Percentiles rank a stretch among this genome's conserved stretches.
Evolutionary conservation across 148 eudicot genomes (phyloP).

Genomic region (Fagopyrum homotropicum): DNA sequence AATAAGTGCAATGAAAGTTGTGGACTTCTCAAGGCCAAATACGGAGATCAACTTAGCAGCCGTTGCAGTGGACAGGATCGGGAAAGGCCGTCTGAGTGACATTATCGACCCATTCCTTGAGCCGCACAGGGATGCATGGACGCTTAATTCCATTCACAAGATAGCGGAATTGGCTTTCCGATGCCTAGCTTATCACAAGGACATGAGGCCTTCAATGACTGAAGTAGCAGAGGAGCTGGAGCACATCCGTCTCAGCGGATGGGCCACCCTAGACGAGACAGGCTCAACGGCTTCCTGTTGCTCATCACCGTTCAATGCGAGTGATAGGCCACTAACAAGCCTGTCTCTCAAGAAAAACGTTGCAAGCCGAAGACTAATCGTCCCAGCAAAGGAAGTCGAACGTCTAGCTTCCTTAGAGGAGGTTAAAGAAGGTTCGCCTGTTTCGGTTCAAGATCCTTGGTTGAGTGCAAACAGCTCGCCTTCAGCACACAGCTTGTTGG

Average conservation of each 20-base stretch:
- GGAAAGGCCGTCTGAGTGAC: constrained; percentile 70
- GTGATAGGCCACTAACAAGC: constrained; percentile 45
- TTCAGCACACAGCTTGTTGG: constrained; percentile 72
- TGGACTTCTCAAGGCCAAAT: constrained; percentile 58
- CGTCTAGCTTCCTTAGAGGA: constrained; percentile 39
- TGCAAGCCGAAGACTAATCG: constrained; percentile 53
- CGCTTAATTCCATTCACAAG: constrained; percentile 60
- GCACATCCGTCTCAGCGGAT: constrained; percentile 49
- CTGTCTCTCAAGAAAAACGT: constrained; percentile 27
- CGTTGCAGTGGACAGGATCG: constrained; percentile 68
- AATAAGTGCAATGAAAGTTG: constrained; percentile 69
- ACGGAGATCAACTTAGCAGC: constrained; percentile 74
- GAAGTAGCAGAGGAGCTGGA: constrained; percentile 78
- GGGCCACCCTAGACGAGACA: constrained; percentile 49
- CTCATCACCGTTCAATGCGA: constrained; percentile 59
- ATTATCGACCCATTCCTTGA: constrained; percentile 61
- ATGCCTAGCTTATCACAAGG: constrained; percentile 73
- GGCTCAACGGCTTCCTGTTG: constrained; percentile 42
- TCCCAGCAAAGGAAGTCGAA: constrained; percentile 34
- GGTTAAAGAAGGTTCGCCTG: constrained; percentile 64
- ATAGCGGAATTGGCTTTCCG: constrained; percentile 81
- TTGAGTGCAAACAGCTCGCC: constrained; percentile 87
- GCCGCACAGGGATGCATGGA: constrained; percentile 78
- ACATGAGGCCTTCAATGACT: constrained; percentile 78
- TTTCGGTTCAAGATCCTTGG: constrained; percentile 86